Base-by-base conservation (phyloP, 805 yeast species). In the Ogataea polymorpha region DNA sequence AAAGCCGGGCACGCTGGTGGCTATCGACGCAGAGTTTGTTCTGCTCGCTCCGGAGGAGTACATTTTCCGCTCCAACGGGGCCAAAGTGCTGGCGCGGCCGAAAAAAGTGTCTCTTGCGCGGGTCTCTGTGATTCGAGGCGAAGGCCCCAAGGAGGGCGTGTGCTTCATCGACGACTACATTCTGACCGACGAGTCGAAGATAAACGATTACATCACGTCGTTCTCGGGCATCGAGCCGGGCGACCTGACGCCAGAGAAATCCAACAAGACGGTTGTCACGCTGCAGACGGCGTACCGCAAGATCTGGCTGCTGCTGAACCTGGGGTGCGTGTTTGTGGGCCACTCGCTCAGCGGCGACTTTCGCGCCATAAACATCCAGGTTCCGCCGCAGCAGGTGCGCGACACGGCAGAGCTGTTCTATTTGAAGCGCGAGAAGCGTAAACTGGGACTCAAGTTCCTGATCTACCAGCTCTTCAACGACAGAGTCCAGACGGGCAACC, bases 11-110 rank as follows among this genome's bases (percentile, higher is more conserved):
- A 70, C 86, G 1, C 60, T 89, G 28, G 81, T 91, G 14, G 99
- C 98, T 0, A 83, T 93, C 42, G 99, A 93, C 68, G 97, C 99
- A 0, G 99, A 93, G 62, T 93, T 95, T 70, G 98, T 93, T 3
- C 75, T 81, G 23, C 60, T 90, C 23, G 77, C 80, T 35, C 85
- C 85, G 4, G 97, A 89, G 50, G 79, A 82, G 46, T 75, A 79
- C 32, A 97, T 90, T 55, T 75, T 91, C 35, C 77, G 79, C 39
- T 78, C 82, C 39, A 78, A 79, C 46, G 97, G 98, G 0, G 55
- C 72, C 5, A 80, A 81, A 48, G 73, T 77, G 5, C 62, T 91
- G 25, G 72, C 89, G 5, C 75, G 80, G 44, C 97, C 99, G 0
- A 80, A 80, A 35, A 74, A 77, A 38, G 72, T 82, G 32, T 80